Percentiles rank a stretch among this genome's conserved stretches.
These are phyloP conservation scores for Pythium vanterpoolii DNA, from an alignment of 352 stramenopile genomes.

Conservation along the genomic window DNA sequence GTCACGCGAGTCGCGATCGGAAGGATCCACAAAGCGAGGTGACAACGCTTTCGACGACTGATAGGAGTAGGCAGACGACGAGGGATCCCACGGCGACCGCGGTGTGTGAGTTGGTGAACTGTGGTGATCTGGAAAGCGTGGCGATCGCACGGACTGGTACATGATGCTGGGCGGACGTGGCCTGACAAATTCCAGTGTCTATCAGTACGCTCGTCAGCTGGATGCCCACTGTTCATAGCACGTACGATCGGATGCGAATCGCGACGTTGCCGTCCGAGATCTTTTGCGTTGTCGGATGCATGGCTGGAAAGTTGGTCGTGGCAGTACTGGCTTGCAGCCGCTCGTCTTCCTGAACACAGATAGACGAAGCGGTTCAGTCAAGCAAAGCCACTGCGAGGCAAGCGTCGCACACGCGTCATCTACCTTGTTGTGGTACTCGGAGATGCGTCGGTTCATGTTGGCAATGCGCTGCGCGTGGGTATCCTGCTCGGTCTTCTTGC, in stretches of 20 bases:
- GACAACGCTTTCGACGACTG: constrained; percentile 12
- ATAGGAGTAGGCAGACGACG: constrained; percentile 12
- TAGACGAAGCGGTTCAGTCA: neutral
- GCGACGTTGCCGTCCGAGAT: constrained; percentile 45
- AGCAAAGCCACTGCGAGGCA: neutral
- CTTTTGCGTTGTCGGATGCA: constrained; percentile 72
- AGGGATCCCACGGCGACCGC: constrained; percentile 17
- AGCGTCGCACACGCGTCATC: no score
- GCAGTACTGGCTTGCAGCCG: constrained; percentile 58
- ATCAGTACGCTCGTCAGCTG: no score
- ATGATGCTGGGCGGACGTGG: constrained; percentile 61
- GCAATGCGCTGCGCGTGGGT: constrained; percentile 60
- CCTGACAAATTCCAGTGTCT: constrained; percentile 18
- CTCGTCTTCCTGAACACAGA: constrained; percentile 43
- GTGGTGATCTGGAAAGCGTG: constrained; percentile 14
- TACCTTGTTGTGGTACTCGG: constrained; percentile 71
- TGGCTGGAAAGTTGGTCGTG: constrained; percentile 75
- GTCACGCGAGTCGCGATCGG: constrained; percentile 50
- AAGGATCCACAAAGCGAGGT: constrained; percentile 35
- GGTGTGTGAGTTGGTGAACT: neutral
- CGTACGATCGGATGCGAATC: constrained; percentile 74
- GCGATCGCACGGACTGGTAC: constrained; percentile 30
- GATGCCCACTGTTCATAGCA: constrained; percentile 9
- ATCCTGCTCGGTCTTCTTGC: constrained; percentile 52
- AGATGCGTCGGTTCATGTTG: constrained; percentile 84